phyloP scores from a whole-genome alignment of 106 monocot genomes.

The Alisma plantagoaquatica region DNA sequence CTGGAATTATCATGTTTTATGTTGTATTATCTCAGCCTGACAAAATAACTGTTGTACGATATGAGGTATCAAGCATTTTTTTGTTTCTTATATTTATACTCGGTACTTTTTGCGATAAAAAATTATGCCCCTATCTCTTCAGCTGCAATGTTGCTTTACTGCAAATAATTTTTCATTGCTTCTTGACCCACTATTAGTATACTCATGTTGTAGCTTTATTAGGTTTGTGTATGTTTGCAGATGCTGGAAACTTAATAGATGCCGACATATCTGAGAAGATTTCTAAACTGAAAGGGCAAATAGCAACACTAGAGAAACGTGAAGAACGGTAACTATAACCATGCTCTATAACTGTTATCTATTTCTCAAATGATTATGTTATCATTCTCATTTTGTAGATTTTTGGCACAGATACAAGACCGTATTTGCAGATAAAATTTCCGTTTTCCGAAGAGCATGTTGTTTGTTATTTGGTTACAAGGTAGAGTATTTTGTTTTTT shows the following conservation, averaged over 20 bases:
- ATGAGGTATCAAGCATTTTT: no score
- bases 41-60: no score
- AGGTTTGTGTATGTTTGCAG: conserved; percentile 5
- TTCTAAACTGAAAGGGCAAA: conserved; percentile 87
- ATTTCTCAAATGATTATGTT: neutral
- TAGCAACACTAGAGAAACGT: conserved; percentile 93
- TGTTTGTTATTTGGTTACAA: conserved; percentile 97
- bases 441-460: conserved; percentile 94
- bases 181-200: no score
- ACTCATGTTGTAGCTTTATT: neutral
- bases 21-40: no score
- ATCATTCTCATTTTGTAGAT: neutral
- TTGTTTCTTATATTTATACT: no score
- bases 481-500: conserved; percentile 23
- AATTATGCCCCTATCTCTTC: no score
- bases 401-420: conserved; percentile 71
- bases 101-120: no score
- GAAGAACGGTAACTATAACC: conserved; percentile 65
- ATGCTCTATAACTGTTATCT: neutral
- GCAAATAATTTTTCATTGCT: no score
- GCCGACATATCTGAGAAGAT: conserved; percentile 74
- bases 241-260: conserved; percentile 57
- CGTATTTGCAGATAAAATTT: conserved; percentile 96
- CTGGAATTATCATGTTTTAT: no score
- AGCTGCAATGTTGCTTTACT: no score